Evolutionary conservation across 108 stramenopile species (phyloP).

Genomic region (Nitzschia sp.): DNA sequence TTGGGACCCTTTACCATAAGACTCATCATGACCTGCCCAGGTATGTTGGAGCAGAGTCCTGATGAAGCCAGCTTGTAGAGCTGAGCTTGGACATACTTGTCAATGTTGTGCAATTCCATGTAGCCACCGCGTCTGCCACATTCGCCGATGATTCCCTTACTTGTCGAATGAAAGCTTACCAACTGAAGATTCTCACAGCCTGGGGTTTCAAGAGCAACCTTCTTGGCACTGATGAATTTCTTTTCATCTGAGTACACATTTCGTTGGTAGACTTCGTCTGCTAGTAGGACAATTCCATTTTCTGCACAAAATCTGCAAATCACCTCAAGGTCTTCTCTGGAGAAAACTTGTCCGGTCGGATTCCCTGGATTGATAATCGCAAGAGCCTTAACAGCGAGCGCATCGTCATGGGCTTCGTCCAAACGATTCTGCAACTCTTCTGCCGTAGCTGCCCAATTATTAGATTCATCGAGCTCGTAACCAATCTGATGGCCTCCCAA

Average conservation of each 20-base stretch:
- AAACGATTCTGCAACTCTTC: conserved; percentile 72
- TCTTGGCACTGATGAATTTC: conserved; percentile 81
- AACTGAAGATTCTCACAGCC: conserved; percentile 72
- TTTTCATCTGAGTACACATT: conserved; percentile 83
- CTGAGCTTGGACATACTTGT: conserved; percentile 77
- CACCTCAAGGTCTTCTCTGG: conserved; percentile 69
- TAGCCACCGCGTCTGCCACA: conserved; percentile 97
- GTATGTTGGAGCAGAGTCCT: conserved; percentile 81
- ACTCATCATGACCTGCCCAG: conserved; percentile 90
- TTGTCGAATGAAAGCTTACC: conserved; percentile 92
- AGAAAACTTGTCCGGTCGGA: conserved; percentile 93
- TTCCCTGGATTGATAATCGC: conserved; percentile 98
- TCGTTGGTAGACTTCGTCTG: conserved; percentile 98
- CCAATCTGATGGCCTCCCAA: conserved; percentile 86
- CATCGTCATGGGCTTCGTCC: conserved; percentile 58
- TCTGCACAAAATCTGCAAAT: conserved; percentile 85
- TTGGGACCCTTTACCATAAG: conserved; percentile 92
- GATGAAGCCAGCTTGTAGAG: conserved; percentile 93
- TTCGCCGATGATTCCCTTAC: conserved; percentile 95
- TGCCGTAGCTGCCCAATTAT: conserved; percentile 80
- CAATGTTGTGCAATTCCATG: conserved; percentile 87
- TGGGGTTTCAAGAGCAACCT: conserved; percentile 65
- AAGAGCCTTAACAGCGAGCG: conserved; percentile 74
- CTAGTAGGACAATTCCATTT: conserved; percentile 84
- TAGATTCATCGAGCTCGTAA: conserved; percentile 88